These are phyloP conservation scores for Fomitopsis serialis DNA, from an alignment of 768 basidiomycete genomes.

Conservation along the genomic window DNA sequence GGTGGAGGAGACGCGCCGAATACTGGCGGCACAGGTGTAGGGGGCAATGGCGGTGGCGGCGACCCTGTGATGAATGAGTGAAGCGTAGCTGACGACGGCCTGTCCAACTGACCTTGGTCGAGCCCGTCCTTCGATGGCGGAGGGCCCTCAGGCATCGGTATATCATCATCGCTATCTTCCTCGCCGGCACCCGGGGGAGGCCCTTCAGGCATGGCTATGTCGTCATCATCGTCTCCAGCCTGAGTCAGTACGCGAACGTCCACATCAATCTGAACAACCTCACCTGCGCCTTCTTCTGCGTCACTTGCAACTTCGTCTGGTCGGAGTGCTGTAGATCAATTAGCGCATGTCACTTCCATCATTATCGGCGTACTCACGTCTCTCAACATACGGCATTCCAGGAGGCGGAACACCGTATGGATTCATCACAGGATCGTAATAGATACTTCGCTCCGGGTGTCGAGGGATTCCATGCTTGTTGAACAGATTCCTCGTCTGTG, in stretches of 20 bases:
- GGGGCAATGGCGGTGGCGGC: neutral
- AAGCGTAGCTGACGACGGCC: neutral
- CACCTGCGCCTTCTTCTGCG: conserved; percentile 41
- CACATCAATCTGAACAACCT: neutral
- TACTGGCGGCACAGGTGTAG: conserved; percentile 27
- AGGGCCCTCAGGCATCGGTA: conserved; percentile 83
- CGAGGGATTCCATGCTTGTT: conserved; percentile 80
- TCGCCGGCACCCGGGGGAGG: conserved; percentile 49
- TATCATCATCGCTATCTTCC: conserved; percentile 72
- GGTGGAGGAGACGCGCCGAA: conserved; percentile 15
- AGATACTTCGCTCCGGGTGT: conserved; percentile 89
- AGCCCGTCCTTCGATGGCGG: conserved; percentile 34
- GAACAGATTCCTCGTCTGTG: conserved; percentile 63
- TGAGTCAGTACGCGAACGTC: neutral
- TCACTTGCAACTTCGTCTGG: conserved; percentile 63
- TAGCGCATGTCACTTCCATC: neutral
- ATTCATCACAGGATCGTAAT: conserved; percentile 92
- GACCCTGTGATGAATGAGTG: neutral
- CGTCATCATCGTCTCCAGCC: conserved; percentile 37
- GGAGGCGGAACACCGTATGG: conserved; percentile 92
- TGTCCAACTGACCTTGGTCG: conserved; percentile 6
- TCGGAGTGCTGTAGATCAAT: conserved; percentile 39
- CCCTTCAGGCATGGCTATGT: conserved; percentile 60
- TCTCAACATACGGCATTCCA: conserved; percentile 92
- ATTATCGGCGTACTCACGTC: conserved; percentile 47